phyloP scores from a whole-genome alignment of 305 asterid genomes.

The Fraxinus baroniana region DNA sequence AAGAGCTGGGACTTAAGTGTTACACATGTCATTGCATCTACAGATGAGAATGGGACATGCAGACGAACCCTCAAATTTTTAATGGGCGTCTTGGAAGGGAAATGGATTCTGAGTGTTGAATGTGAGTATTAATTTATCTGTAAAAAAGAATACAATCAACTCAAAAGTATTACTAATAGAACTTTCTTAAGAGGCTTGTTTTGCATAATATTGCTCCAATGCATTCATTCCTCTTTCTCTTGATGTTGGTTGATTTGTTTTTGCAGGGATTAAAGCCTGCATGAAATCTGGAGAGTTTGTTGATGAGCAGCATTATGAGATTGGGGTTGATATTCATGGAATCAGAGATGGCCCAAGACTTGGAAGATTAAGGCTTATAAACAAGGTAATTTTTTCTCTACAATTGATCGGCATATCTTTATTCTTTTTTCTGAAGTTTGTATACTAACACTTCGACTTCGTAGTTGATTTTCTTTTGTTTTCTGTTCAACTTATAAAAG shows the following conservation, averaged over 20 bases:
- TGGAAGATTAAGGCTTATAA: constrained; percentile 69
- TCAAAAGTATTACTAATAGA: neutral
- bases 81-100: constrained; percentile 93
- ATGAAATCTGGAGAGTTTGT: constrained; percentile 56
- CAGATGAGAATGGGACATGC: constrained; percentile 79
- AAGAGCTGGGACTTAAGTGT: constrained; percentile 79
- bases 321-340: constrained; percentile 74
- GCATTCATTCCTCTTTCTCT: constrained; percentile 8
- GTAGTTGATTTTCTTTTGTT: neutral
- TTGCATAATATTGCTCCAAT: neutral
- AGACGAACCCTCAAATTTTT: constrained; percentile 83
- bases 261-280: constrained; percentile 82
- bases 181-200: neutral
- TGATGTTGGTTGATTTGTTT: neutral
- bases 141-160: constrained; percentile 1
- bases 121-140: constrained; percentile 49
- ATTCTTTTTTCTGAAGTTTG: neutral
- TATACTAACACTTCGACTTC: neutral
- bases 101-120: constrained; percentile 73
- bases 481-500: neutral
- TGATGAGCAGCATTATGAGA: constrained; percentile 71
- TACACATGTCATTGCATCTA: constrained; percentile 87
- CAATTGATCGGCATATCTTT: neutral
- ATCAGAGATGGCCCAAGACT: constrained; percentile 72
- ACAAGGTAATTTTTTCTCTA: constrained; percentile 54